A percentile compares a stretch with the other conserved stretches of the same genome.
Conservation (phyloP, 2,329 filamentous ascomycete genomes). For the Botrytis cinerea region DNA sequence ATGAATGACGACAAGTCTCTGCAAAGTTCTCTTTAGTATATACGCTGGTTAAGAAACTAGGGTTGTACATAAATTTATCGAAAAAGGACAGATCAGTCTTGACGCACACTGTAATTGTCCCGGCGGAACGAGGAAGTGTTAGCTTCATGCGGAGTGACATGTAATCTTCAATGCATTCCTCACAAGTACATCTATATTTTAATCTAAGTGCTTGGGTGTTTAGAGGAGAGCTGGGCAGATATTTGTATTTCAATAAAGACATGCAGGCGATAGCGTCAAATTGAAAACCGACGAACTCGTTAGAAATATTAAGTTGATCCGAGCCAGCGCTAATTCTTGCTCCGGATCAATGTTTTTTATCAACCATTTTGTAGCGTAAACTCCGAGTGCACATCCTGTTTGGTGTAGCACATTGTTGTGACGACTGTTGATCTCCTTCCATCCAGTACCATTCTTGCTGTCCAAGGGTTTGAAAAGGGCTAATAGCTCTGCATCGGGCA, state of each 20-base stretch:
- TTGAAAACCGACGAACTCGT: constrained; percentile 41
- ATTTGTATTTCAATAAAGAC: background rate
- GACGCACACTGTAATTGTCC: background rate
- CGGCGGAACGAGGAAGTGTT: constrained; percentile 29
- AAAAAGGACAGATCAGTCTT: background rate
- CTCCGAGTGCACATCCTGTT: constrained; percentile 26
- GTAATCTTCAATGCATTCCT: constrained; percentile 44
- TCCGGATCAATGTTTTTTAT: constrained; percentile 30
- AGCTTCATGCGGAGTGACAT: constrained; percentile 44
- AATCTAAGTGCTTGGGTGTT: constrained; percentile 31
- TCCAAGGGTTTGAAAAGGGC: too few relatives aligned
- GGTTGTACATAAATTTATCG: background rate
- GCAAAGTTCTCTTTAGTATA: background rate
- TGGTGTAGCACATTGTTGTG: constrained; percentile 19
- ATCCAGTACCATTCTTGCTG: too few relatives aligned
- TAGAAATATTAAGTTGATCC: constrained; percentile 39
- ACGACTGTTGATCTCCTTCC: too few relatives aligned
- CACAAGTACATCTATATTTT: constrained; percentile 45
- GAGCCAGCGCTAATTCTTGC: constrained; percentile 28
- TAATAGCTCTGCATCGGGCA: too few relatives aligned
- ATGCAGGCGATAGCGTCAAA: constrained; percentile 31
- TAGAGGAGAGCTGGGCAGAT: background rate
- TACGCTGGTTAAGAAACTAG: background rate
- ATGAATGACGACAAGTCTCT: background rate
- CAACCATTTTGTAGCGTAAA: constrained; percentile 35